A percentile compares a stretch with the other conserved stretches of the same genome.
Evolutionary conservation across 306 rosid genomes (phyloP).

Genomic region (Begonia loranthoides): DNA sequence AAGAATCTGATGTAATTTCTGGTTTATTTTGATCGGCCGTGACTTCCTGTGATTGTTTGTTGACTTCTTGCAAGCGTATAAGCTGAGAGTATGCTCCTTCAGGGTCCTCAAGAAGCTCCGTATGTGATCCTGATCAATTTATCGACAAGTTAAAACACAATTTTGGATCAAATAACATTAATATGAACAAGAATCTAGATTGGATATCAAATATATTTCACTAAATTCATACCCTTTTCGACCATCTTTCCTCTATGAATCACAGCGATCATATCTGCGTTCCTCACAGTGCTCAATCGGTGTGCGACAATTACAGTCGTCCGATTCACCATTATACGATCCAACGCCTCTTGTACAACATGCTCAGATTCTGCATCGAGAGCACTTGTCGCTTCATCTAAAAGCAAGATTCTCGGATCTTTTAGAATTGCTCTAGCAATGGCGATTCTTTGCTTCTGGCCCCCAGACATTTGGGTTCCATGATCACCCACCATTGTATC

Average conservation of each 20-base stretch:
- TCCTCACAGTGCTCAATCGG: conserved; percentile 35
- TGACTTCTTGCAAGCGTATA: conserved; percentile 36
- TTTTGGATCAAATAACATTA: too few species aligned
- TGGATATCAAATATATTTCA: not conserved
- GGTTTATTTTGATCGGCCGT: conserved; percentile 15
- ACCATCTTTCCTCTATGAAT: conserved; percentile 35
- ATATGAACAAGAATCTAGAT: too few species aligned
- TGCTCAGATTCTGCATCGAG: conserved; percentile 47
- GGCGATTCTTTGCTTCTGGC: conserved; percentile 50
- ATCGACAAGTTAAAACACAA: not conserved
- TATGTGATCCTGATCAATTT: conserved; percentile 43
- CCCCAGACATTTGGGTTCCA: conserved; percentile 67
- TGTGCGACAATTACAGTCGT: conserved; percentile 39
- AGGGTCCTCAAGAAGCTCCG: conserved; percentile 34
- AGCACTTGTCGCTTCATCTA: conserved; percentile 51
- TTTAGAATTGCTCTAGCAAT: conserved; percentile 44
- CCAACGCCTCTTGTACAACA: conserved; percentile 38
- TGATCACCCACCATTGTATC: conserved; percentile 73
- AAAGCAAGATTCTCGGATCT: conserved; percentile 33
- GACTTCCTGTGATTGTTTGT: conserved; percentile 18
- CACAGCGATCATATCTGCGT: conserved; percentile 35
- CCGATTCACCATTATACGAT: conserved; percentile 29
- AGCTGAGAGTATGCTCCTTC: conserved; percentile 65
- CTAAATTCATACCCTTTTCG: conserved; percentile 23
- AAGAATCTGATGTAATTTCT: conserved; percentile 22